Percentiles rank a stretch among this genome's conserved stretches.
phyloP scores from a whole-genome alignment of 2,329 filamentous ascomycete genomes.

The Aspergillus ochraceus region DNA sequence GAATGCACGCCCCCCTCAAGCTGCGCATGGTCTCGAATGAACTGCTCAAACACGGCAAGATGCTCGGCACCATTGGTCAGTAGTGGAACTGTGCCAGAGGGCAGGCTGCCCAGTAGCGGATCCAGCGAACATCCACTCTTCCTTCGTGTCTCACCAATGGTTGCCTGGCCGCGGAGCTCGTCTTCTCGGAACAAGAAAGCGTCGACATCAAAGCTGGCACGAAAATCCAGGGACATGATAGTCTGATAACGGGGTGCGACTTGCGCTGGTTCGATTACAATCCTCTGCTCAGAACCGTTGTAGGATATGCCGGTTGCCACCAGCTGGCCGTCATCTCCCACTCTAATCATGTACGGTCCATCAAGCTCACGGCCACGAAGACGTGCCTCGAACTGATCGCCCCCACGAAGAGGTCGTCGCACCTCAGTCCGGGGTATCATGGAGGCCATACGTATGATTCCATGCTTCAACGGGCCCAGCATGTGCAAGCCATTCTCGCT shows the following conservation, averaged over 20 bases:
- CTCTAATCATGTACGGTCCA: background rate
- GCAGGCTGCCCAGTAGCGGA: background rate
- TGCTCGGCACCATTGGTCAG: background rate
- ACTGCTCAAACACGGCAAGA: background rate
- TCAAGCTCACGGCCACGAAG: background rate
- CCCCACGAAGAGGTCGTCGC: background rate
- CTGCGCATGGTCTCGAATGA: background rate
- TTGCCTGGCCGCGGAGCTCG: background rate
- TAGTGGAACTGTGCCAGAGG: background rate
- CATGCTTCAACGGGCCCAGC: background rate
- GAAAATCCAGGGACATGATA: background rate
- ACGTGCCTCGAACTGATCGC: background rate
- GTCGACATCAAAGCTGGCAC: background rate
- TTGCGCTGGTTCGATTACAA: background rate
- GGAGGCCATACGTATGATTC: background rate
- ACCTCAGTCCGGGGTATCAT: background rate
- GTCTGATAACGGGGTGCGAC: background rate
- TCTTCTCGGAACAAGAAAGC: background rate
- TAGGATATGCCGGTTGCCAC: background rate
- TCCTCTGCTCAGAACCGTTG: background rate
- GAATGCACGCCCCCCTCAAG: background rate
- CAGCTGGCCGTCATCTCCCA: background rate
- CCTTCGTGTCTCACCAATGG: background rate
- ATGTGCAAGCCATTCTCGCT: background rate
- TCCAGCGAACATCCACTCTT: background rate